Evolutionary conservation across 1,284 basidiomycete species (phyloP).

Genomic region (Ganoderma boninense): DNA sequence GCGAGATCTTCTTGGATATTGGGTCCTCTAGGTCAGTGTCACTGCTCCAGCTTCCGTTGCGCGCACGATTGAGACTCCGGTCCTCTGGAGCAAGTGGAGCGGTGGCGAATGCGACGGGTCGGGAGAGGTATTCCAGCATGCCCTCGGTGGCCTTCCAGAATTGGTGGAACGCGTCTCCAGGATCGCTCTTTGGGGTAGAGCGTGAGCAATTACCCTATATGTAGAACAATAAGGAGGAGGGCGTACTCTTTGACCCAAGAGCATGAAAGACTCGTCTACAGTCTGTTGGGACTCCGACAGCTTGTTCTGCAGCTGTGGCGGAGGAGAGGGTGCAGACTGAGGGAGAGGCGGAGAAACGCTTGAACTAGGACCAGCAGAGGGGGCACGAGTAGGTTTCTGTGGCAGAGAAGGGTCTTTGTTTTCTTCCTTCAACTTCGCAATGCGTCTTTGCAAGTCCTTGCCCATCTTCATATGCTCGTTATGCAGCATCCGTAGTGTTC

Average conservation of each 20-base stretch:
- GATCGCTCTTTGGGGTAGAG: conserved; percentile 36
- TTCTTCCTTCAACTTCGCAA: conserved; percentile 73
- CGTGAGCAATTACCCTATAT: conserved; percentile 1
- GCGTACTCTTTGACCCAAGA: conserved; percentile 73
- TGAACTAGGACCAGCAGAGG: conserved; percentile 28
- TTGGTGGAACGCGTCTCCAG: conserved; percentile 81
- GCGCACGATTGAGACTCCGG: conserved; percentile 34
- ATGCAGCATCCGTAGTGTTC: conserved; percentile 75
- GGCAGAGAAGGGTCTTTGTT: conserved; percentile 74
- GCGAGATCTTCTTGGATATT: conserved; percentile 46
- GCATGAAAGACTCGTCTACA: conserved; percentile 87
- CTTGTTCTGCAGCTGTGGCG: conserved; percentile 42
- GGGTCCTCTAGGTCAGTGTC: conserved; percentile 72
- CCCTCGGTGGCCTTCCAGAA: conserved; percentile 88
- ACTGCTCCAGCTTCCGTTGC: conserved; percentile 62
- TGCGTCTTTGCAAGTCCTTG: conserved; percentile 74
- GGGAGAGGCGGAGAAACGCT: conserved; percentile 34
- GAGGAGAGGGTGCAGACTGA: conserved; percentile 50
- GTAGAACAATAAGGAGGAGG: conserved; percentile 14
- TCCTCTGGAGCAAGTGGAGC: conserved; percentile 67
- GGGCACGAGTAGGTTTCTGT: conserved; percentile 43
- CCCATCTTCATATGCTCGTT: conserved; percentile 74
- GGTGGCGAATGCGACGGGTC: conserved; percentile 86
- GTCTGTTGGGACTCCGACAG: conserved; percentile 77
- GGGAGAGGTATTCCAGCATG: conserved; percentile 81